phyloP scores from a whole-genome alignment of 2,329 filamentous ascomycete species.

The Arthrobotrys megalospora region DNA sequence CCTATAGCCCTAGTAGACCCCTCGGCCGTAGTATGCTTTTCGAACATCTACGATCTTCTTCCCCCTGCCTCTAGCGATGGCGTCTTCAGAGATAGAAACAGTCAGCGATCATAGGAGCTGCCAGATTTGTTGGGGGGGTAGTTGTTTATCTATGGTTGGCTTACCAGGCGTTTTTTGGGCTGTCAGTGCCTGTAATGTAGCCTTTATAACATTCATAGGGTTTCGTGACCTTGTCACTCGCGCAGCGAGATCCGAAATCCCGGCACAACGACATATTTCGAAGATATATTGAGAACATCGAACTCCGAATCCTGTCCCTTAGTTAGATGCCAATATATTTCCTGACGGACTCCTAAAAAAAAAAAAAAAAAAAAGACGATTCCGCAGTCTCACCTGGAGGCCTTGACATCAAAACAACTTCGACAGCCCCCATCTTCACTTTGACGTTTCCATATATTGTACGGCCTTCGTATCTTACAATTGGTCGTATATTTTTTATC shows the following conservation, averaged over 20 bases:
- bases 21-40: conserved; percentile 85
- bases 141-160: not conserved
- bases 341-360: not conserved
- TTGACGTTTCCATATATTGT: conserved; percentile 90
- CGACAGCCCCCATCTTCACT: conserved; percentile 88
- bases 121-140: not conserved
- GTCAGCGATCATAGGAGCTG: not conserved
- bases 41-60: conserved; percentile 96
- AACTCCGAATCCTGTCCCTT: conserved; percentile 84
- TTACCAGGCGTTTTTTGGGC: conserved; percentile 81
- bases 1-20: conserved; percentile 61
- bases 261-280: conserved; percentile 89
- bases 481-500: conserved; percentile 92
- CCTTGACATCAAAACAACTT: conserved; percentile 84
- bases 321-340: conserved; percentile 3
- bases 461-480: conserved; percentile 89
- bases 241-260: conserved; percentile 88
- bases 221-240: conserved; percentile 88
- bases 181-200: conserved; percentile 84
- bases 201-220: conserved; percentile 98
- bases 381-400: conserved; percentile 81
- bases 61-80: conserved; percentile 88
- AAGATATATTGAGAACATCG: conserved; percentile 92
- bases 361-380: not conserved
- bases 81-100: conserved; percentile 71